Conservation (phyloP, 495 filamentous ascomycete species). For the Annulohypoxylon bovei region DNA sequence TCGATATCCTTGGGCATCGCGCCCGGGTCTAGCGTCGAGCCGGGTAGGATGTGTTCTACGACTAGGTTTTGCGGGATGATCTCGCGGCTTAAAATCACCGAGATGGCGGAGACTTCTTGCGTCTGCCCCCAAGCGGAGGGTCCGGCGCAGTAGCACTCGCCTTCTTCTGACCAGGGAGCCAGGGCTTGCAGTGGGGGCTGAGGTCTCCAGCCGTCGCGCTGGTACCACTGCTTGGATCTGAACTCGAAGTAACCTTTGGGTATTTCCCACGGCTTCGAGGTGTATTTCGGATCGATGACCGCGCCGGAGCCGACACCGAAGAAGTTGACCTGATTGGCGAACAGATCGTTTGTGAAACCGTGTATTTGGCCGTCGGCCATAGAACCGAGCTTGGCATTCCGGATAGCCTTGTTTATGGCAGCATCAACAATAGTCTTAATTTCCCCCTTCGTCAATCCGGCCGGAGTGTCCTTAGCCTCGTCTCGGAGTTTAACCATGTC, state of each 20-base stretch:
- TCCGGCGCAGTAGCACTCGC: conserved; percentile 74
- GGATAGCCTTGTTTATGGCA: conserved; percentile 46
- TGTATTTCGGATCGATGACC: conserved; percentile 40
- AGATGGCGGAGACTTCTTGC: conserved; percentile 53
- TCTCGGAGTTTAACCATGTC: conserved; percentile 16
- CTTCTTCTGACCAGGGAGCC: conserved; percentile 66
- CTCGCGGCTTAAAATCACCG: conserved; percentile 54
- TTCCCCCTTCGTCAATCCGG: conserved; percentile 25
- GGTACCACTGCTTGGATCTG: conserved; percentile 37
- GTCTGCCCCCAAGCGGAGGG: conserved; percentile 36
- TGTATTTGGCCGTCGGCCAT: conserved; percentile 43
- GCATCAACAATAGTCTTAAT: conserved; percentile 46
- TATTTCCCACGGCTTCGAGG: conserved; percentile 43
- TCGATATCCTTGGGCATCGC: conserved; percentile 69
- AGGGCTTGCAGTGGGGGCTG: conserved; percentile 58
- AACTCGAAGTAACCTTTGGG: conserved; percentile 13
- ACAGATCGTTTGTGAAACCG: conserved; percentile 36
- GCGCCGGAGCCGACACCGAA: conserved; percentile 52
- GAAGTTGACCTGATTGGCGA: conserved; percentile 54
- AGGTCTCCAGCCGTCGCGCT: conserved; percentile 29
- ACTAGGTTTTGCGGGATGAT: conserved; percentile 67
- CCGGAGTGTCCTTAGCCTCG: neutral
- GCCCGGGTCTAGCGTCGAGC: conserved; percentile 61
- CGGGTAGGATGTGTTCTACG: conserved; percentile 69
- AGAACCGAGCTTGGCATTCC: conserved; percentile 49